Percentiles rank a stretch among this genome's conserved stretches.
Conservation (phyloP, 1,139 yeast species). For the Taiozyma sp. region DNA sequence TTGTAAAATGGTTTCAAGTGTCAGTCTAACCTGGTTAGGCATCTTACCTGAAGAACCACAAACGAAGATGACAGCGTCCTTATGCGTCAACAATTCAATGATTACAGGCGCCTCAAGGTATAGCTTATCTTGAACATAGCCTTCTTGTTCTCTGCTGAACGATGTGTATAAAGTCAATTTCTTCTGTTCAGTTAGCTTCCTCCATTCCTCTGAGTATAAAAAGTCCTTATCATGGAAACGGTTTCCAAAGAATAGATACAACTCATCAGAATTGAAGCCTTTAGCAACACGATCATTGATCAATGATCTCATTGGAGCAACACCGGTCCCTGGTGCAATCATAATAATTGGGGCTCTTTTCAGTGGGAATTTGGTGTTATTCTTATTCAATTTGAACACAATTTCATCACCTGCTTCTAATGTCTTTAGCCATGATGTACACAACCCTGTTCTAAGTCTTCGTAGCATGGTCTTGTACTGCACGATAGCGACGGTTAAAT, state of each 20-base stretch:
- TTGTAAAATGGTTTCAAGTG: slow-evolving; percentile 31
- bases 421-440: slow-evolving; percentile 70
- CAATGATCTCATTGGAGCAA: slow-evolving; percentile 81
- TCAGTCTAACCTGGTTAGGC: slow-evolving; percentile 87
- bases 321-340: slow-evolving; percentile 89
- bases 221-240: slow-evolving; percentile 65
- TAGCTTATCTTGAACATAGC: slow-evolving; percentile 71
- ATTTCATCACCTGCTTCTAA: slow-evolving; percentile 46
- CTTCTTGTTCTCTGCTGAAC: slow-evolving; percentile 55
- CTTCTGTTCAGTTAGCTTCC: slow-evolving; percentile 28
- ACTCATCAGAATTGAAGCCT: slow-evolving; percentile 24
- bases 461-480: slow-evolving; percentile 81
- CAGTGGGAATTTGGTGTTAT: slow-evolving; percentile 34
- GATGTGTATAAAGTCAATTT: slow-evolving; percentile 44
- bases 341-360: slow-evolving; percentile 52
- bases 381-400: slow-evolving; percentile 51
- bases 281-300: slow-evolving; percentile 35
- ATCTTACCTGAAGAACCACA: slow-evolving; percentile 95
- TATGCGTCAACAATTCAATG: slow-evolving; percentile 47
- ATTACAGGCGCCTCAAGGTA: slow-evolving; percentile 45
- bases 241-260: slow-evolving; percentile 72
- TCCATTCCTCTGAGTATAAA: slow-evolving; percentile 57
- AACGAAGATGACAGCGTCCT: slow-evolving; percentile 59
- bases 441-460: slow-evolving; percentile 73
- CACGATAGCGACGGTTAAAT: slow-evolving; percentile 74